Percentiles rank a stretch among this genome's conserved stretches.
Conservation (phyloP, 2,329 filamentous ascomycete species). For the Tolypocladium tundrense region DNA sequence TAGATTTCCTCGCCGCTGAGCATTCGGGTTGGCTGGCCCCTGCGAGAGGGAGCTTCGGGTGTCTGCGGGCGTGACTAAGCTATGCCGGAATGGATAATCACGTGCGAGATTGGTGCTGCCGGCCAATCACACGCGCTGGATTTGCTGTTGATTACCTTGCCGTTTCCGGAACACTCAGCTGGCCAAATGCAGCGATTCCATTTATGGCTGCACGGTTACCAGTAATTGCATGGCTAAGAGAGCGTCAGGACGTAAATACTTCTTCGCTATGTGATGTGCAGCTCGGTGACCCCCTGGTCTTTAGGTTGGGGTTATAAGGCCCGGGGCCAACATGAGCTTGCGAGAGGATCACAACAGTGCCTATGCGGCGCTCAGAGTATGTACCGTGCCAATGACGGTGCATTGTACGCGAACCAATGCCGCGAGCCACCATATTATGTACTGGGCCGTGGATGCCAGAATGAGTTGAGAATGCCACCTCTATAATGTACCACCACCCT, state of each 20-base stretch:
- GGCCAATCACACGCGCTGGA: background rate
- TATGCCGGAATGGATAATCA: background rate
- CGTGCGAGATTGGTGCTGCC: background rate
- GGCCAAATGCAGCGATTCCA: background rate
- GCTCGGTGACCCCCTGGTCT: too few species aligned
- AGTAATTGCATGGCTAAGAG: background rate
- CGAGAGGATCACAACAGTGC: background rate
- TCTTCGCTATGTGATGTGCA: too few species aligned
- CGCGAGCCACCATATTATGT: background rate
- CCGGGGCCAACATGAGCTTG: too few species aligned
- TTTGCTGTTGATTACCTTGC: background rate
- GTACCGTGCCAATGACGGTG: background rate
- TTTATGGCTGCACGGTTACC: background rate
- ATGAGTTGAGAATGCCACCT: background rate
- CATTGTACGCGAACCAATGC: background rate
- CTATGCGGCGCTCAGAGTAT: background rate
- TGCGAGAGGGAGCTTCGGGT: background rate
- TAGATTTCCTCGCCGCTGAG: conserved; percentile 8
- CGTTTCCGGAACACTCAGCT: background rate
- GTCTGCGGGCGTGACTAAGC: conserved; percentile 6
- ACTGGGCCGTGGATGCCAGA: background rate
- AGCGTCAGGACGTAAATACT: too few species aligned
- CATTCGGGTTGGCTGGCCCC: background rate
- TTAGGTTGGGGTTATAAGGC: too few species aligned
- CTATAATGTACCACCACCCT: background rate